phyloP scores from a whole-genome alignment of 2,329 filamentous ascomycete species.

The Cercospora zeae-maydis region DNA sequence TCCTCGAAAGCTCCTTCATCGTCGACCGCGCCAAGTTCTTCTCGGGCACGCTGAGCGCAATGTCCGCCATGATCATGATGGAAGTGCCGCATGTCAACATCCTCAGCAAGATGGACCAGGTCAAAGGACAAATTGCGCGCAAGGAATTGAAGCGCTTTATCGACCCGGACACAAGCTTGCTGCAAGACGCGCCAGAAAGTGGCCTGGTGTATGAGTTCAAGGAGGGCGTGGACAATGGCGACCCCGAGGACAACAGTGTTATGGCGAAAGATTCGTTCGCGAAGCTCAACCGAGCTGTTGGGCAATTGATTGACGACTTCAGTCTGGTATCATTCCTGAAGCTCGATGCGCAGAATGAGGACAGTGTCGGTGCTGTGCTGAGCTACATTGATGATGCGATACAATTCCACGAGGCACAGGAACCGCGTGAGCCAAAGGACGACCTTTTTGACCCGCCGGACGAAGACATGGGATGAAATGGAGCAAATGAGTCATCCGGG shows the following conservation, averaged over 20 bases:
- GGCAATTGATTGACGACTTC: slow-evolving; percentile 89
- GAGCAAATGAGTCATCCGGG: background rate
- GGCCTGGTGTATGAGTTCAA: slow-evolving; percentile 40
- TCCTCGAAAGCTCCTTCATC: slow-evolving; percentile 93
- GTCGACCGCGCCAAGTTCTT: slow-evolving; percentile 97
- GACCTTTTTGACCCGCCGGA: slow-evolving; percentile 52
- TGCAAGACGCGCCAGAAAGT: slow-evolving; percentile 73
- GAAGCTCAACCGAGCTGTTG: slow-evolving; percentile 80
- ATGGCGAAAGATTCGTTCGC: slow-evolving; percentile 81
- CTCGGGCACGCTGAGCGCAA: slow-evolving; percentile 87
- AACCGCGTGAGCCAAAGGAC: slow-evolving; percentile 73
- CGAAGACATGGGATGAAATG: slow-evolving; percentile 46
- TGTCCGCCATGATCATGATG: slow-evolving; percentile 99
- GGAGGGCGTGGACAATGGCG: slow-evolving; percentile 46
- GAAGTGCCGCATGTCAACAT: slow-evolving; percentile 97
- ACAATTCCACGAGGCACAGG: slow-evolving; percentile 89
- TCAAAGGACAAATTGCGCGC: slow-evolving; percentile 83
- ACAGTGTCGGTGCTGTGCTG: slow-evolving; percentile 78
- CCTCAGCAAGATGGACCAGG: slow-evolving; percentile 94
- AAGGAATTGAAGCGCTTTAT: slow-evolving; percentile 87
- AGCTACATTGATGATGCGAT: slow-evolving; percentile 94
- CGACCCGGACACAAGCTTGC: slow-evolving; percentile 74
- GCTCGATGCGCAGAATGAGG: slow-evolving; percentile 84
- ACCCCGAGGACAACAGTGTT: slow-evolving; percentile 62
- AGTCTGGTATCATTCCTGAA: slow-evolving; percentile 96